A percentile compares a stretch with the other conserved stretches of the same genome.
phyloP scores from a whole-genome alignment of 352 stramenopile species.

The Phytophthora kernoviae region DNA sequence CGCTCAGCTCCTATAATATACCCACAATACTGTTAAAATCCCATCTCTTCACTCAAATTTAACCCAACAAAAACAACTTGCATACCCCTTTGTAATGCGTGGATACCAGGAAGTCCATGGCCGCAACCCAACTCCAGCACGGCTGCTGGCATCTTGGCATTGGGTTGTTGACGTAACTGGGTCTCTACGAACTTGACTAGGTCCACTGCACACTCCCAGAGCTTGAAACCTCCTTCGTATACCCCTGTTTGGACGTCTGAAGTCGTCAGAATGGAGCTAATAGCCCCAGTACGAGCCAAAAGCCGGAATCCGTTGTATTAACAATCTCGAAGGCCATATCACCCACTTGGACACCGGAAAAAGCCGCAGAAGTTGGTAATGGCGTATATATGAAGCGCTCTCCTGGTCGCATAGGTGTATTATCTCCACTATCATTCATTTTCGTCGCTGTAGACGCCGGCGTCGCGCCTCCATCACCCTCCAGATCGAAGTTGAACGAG shows the following conservation, averaged over 20 bases:
- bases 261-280: constrained; percentile 69
- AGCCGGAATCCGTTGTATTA: constrained; percentile 57
- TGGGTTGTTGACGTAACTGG: constrained; percentile 17
- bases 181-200: constrained; percentile 60
- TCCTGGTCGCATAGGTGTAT: constrained; percentile 42
- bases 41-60: neutral
- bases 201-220: constrained; percentile 85
- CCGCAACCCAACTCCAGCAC: constrained; percentile 84
- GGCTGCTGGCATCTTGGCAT: constrained; percentile 27
- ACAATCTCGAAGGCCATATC: constrained; percentile 61
- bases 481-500: constrained; percentile 75
- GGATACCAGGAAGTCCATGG: constrained; percentile 78
- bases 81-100: constrained; percentile 68
- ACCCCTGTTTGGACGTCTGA: constrained; percentile 80
- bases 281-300: constrained; percentile 61
- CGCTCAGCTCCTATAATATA: constrained; percentile 47
- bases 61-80: neutral
- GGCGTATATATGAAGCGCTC: constrained; percentile 56
- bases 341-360: constrained; percentile 42
- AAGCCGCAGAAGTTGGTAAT: constrained; percentile 8
- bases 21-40: constrained; percentile 2
- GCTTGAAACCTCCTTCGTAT: constrained; percentile 89
- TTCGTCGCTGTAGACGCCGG: neutral
- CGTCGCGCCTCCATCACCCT: constrained; percentile 6
- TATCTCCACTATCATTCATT: neutral